Evolutionary conservation across 2,329 filamentous ascomycete genomes (phyloP), one percentile per base, ranked within the genome.

Genomic region (Daldinia sp.): DNA sequence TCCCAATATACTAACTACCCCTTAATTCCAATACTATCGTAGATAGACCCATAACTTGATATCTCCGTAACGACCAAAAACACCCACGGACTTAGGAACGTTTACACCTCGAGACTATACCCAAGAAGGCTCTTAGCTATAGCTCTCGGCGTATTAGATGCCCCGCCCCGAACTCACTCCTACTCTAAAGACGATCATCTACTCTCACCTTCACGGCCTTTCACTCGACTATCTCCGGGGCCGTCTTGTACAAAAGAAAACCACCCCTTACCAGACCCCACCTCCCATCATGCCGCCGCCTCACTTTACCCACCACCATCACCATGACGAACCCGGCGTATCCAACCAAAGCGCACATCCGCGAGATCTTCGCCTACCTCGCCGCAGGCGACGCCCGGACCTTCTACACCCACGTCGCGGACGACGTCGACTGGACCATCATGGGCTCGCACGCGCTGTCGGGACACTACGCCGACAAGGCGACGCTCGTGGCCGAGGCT

Each of bases 371-470:
- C 17, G 25, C 47, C 25, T 17, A 47, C 25, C 30, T 61, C 7
- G 48, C 37, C 37, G 39, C 13, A 19, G 52, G 52, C 27, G 21
- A 61, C 39, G 21, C 27, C 5, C 23, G n/a, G 11, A 19, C 41
- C 10, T 62, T 54, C 43, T 58, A 58, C 4, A 21, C 19, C 15
- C 32, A 50, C 13, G 19, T 58, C 21, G 35, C 49, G 8, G 54
- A 63, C n/a, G 45, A 55, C n/a, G 51, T 60, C 6, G 49, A 50
- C 27, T 51, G 23, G 54, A 58, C 43, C 8, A 25, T 62, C 19
- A 45, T 29, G 41, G 50, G 49, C 5, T 25, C 48, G 10, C 34
- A 54, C 15, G 41, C 19, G 1, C 4, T 62, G 9, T 41, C 41
- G 4, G 49, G 43, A 2, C 32, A 27, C 6, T 58, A 58, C 11